A percentile compares a stretch with the other conserved stretches of the same genome.
These are phyloP conservation scores for Saturnispora ahearnii DNA, from an alignment of 805 yeast species.

Conservation along the genomic window DNA sequence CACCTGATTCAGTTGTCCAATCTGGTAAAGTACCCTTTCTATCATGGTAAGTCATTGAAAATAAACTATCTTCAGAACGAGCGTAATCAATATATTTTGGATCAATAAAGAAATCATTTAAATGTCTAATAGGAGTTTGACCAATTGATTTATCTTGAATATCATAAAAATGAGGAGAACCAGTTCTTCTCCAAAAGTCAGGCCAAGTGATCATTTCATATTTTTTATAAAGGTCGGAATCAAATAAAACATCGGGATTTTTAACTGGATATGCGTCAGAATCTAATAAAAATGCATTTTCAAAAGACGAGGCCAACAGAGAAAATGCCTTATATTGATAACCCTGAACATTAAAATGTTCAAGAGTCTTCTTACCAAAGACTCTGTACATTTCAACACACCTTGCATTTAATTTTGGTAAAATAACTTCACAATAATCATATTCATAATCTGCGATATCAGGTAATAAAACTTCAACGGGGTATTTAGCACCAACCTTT, in stretches of 20 bases:
- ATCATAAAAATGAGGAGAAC: constrained; percentile 62
- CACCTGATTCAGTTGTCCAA: constrained; percentile 65
- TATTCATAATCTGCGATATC: constrained; percentile 59
- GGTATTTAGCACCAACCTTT: constrained; percentile 56
- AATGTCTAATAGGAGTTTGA: constrained; percentile 22
- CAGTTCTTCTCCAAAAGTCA: constrained; percentile 81
- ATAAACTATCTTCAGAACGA: constrained; percentile 27
- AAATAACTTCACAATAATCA: constrained; percentile 54
- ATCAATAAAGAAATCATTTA: constrained; percentile 26
- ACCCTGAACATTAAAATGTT: constrained; percentile 43
- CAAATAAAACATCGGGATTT: constrained; percentile 53
- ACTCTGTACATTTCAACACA: constrained; percentile 60
- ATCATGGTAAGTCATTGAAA: constrained; percentile 46
- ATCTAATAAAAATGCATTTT: constrained; percentile 62
- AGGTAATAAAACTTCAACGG: constrained; percentile 79
- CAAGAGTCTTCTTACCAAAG: constrained; percentile 45
- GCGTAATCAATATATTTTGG: constrained; percentile 26
- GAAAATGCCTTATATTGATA: constrained; percentile 70
- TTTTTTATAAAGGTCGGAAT: constrained; percentile 43
- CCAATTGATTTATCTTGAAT: constrained; percentile 52
- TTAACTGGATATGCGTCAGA: constrained; percentile 67
- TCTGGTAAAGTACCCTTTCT: constrained; percentile 62
- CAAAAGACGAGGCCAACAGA: constrained; percentile 61
- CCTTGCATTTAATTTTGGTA: constrained; percentile 54
- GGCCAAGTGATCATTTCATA: constrained; percentile 64